phyloP scores from a whole-genome alignment of 1,284 basidiomycete species.

The Ustilago lituana region DNA sequence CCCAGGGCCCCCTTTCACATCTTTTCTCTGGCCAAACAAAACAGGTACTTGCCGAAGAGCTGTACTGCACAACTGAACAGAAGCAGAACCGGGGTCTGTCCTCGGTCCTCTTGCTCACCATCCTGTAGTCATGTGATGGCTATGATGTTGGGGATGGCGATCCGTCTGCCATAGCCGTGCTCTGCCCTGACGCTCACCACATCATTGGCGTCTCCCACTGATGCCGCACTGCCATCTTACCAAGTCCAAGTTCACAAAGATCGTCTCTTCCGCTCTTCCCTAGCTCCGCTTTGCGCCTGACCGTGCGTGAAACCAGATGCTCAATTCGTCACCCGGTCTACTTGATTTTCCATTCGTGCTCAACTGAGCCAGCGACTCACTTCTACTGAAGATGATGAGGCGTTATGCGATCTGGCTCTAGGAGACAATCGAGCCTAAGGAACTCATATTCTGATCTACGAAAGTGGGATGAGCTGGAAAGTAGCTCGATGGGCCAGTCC shows the following conservation, averaged over 20 bases:
- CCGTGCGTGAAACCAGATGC: too few species aligned
- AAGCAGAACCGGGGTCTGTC: background rate
- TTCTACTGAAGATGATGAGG: too few species aligned
- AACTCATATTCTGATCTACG: background rate
- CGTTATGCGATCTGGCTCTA: too few species aligned
- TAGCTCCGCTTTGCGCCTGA: too few species aligned
- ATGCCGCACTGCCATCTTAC: too few species aligned
- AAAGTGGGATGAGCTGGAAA: background rate
- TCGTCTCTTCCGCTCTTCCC: too few species aligned
- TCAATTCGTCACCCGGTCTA: too few species aligned
- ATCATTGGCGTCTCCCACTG: too few species aligned
- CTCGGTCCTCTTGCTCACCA: conserved; percentile 11
- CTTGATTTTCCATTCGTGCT: too few species aligned
- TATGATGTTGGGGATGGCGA: background rate
- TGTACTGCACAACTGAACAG: background rate
- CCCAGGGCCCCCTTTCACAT: conserved; percentile 19
- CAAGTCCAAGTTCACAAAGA: too few species aligned
- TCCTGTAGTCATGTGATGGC: background rate
- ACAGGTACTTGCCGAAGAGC: conserved; percentile 1
- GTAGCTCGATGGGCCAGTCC: background rate
- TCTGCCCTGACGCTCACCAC: background rate
- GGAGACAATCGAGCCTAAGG: background rate
- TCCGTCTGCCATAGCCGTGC: background rate
- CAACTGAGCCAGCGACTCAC: too few species aligned
- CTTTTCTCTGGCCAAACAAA: background rate